These are phyloP conservation scores for Mortierella sp. DNA, from an alignment of 371 early-diverging fungal species.

Conservation along the genomic window DNA sequence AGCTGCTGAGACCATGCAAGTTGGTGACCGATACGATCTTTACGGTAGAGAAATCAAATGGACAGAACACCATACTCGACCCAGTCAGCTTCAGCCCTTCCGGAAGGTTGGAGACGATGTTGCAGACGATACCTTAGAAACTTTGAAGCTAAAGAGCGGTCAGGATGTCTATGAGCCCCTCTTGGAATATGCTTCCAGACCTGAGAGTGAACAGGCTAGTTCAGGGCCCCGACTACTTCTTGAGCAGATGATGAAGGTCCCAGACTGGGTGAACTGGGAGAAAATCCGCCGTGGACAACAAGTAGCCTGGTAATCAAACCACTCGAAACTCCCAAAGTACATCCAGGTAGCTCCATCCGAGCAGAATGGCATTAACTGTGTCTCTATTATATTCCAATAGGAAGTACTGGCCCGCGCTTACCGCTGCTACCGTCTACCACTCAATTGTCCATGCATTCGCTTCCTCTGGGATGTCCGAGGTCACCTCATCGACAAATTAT, in stretches of 20 bases:
- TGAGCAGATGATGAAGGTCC: constrained; percentile 25
- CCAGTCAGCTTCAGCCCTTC: constrained; percentile 25
- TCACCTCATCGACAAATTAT: constrained; percentile 35
- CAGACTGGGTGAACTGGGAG: constrained; percentile 42
- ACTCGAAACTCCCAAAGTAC: too few species aligned
- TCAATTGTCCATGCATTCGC: constrained; percentile 22
- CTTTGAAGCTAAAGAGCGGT: background rate
- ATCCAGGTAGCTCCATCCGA: too few species aligned
- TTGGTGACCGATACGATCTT: constrained; percentile 9
- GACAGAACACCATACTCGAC: constrained; percentile 28
- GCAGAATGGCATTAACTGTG: too few species aligned
- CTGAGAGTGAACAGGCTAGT: constrained; percentile 21
- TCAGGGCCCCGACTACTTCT: constrained; percentile 21
- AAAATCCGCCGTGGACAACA: constrained; percentile 26
- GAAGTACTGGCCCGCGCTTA: constrained; percentile 16
- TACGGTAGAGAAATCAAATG: constrained; percentile 26
- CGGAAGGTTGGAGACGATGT: constrained; percentile 23
- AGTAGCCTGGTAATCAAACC: constrained; percentile 19
- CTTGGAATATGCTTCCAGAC: constrained; percentile 15
- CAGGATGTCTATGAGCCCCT: constrained; percentile 13
- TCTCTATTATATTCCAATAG: constrained; percentile 1
- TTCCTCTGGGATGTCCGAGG: constrained; percentile 27
- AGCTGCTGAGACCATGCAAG: constrained; percentile 10
- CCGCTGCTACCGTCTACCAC: constrained; percentile 15
- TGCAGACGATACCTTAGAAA: constrained; percentile 19